Evolutionary conservation across 2,329 filamentous ascomycete genomes (phyloP), one percentile per base, ranked within the genome.

Genomic region (Aspergillus sp.): DNA sequence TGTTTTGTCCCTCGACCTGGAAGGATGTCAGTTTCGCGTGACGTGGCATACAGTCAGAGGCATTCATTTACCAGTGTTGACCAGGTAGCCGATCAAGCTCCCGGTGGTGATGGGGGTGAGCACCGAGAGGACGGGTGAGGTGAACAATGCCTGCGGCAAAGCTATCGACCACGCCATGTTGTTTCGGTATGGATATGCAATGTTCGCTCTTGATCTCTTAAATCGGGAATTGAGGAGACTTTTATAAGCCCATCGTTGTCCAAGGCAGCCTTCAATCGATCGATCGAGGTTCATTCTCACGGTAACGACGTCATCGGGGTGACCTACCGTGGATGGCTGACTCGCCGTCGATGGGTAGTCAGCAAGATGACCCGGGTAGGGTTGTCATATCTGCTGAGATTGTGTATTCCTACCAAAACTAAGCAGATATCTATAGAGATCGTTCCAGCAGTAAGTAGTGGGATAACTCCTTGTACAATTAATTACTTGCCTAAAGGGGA

Each of bases 1-100:
- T 62, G 56, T 50, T 75, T 65, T 2, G 66, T 73, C 17, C 62
- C 61, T 46, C 62, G 63, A 16, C 66, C 68, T 71, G 47, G 46
- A 51, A 5, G 41, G 7, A 29, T 19, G 9, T 32, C 36, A 17
- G 7, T 50, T 32, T 46, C 13, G n/a, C 36, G n/a, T 47, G 23
- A 16, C 10, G 17, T 40, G 10, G 13, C 14, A 17, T 23, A 40
- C 14, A 16, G 23, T 19, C 3, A 44, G 25, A 45, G 45, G 7
- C 1, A 25, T 20, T 25, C 32, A 38, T 5, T n/a, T 58, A 65
- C 49, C 53, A 68, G 64, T 59, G 52, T 68, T 64, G 47, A 65
- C 65, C 1, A 67, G 56, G n/a, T 69, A 65, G 9, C 67, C 68
- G 7, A 68, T 50, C 1, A 60, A 23, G 9, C 58, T 61, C 3